Percentiles rank a stretch among this genome's conserved stretches.
These are phyloP conservation scores for Phialophora verrucosa DNA, from an alignment of 2,329 filamentous ascomycete genomes.

Conservation along the genomic window DNA sequence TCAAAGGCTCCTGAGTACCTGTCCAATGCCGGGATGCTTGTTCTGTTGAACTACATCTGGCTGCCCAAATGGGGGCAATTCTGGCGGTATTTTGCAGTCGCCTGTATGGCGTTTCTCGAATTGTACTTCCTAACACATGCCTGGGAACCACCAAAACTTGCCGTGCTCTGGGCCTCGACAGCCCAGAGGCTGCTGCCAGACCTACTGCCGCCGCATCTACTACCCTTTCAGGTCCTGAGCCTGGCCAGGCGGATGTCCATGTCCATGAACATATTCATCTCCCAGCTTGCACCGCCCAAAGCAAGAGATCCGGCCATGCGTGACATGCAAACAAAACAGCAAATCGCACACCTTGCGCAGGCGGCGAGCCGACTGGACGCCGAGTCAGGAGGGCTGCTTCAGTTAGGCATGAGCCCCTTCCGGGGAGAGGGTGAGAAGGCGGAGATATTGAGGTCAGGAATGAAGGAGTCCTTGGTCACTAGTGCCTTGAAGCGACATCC, in stretches of 20 bases:
- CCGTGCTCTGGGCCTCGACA: conserved; percentile 25
- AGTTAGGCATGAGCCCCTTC: conserved; percentile 82
- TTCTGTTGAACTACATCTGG: conserved; percentile 40
- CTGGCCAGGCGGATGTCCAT: conserved; percentile 77
- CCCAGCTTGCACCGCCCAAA: conserved; percentile 72
- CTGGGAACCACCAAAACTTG: conserved; percentile 32
- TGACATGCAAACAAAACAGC: conserved; percentile 61
- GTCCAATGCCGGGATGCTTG: conserved; percentile 44
- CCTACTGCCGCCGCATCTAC: conserved; percentile 55
- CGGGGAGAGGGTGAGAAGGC: conserved; percentile 71
- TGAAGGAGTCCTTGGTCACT: conserved; percentile 86
- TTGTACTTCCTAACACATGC: conserved; percentile 60
- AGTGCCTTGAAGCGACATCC: conserved; percentile 80
- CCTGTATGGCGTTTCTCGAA: conserved; percentile 63
- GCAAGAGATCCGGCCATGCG: conserved; percentile 43
- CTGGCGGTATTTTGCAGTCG: conserved; percentile 61
- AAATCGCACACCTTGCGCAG: conserved; percentile 70
- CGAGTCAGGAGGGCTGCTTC: conserved; percentile 73
- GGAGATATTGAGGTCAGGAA: conserved; percentile 68
- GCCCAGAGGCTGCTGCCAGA: conserved; percentile 42
- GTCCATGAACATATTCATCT: conserved; percentile 81
- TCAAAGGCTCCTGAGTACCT: conserved; percentile 49
- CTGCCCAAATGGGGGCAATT: conserved; percentile 41
- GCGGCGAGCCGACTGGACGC: conserved; percentile 65
- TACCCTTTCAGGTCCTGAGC: conserved; percentile 83